Percentiles rank a stretch among this genome's conserved stretches.
These are phyloP conservation scores for Aspergillus flavus DNA, from an alignment of 2,329 filamentous ascomycete genomes.

Conservation along the genomic window DNA sequence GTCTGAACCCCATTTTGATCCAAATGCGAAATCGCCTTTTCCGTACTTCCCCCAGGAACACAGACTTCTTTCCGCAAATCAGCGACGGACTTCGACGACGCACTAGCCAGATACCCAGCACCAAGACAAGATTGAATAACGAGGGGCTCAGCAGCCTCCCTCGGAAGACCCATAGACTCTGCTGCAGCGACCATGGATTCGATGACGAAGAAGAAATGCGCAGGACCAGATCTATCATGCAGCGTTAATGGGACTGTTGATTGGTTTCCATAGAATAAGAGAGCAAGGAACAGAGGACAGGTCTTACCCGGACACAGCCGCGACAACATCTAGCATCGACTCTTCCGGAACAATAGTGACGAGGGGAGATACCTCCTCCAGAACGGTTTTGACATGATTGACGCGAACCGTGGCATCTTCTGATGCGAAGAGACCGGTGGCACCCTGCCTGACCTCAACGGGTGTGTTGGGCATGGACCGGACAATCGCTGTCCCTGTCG, in stretches of 20 bases:
- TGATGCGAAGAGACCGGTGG: slow-evolving; percentile 6
- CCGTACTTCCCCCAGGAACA: slow-evolving; percentile 5
- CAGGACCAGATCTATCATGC: neutral
- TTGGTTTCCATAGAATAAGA: neutral
- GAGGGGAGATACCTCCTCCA: neutral
- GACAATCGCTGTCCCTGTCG: slow-evolving; percentile 2
- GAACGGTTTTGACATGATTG: neutral
- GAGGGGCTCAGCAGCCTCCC: neutral
- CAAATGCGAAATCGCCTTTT: slow-evolving; percentile 6
- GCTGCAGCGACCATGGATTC: slow-evolving; percentile 4
- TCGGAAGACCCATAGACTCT: neutral
- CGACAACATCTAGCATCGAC: slow-evolving; percentile 1
- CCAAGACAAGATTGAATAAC: slow-evolving; percentile 3
- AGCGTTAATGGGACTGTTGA: neutral
- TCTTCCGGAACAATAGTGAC: neutral
- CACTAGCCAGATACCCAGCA: neutral
- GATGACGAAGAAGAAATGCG: slow-evolving; percentile 2
- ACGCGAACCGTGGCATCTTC: neutral
- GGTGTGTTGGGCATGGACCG: slow-evolving; percentile 8
- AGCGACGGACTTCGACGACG: neutral
- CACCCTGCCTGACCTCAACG: slow-evolving; percentile 3
- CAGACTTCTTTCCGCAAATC: slow-evolving; percentile 4
- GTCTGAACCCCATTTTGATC: neutral
- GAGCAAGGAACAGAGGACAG: too few species aligned
- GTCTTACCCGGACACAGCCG: slow-evolving; percentile 1